These are phyloP conservation scores for Phaeosphaeriaceae sp. DNA, from an alignment of 2,329 filamentous ascomycete genomes.

Conservation along the genomic window DNA sequence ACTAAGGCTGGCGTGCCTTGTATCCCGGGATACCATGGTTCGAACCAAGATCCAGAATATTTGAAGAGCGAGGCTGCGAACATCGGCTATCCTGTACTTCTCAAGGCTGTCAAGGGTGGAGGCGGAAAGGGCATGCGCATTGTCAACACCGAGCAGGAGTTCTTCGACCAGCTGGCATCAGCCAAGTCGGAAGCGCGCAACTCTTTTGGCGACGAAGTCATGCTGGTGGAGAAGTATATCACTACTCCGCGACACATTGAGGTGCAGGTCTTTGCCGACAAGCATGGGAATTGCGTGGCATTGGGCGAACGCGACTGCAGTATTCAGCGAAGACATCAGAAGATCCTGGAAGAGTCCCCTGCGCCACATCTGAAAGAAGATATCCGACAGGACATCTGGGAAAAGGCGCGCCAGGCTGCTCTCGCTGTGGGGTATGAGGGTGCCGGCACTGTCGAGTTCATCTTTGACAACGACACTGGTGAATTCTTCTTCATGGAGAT, in stretches of 20 bases:
- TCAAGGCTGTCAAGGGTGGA: conserved; percentile 71
- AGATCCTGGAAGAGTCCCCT: conserved; percentile 71
- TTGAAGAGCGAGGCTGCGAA: conserved; percentile 75
- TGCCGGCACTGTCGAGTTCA: conserved; percentile 72
- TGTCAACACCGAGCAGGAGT: conserved; percentile 63
- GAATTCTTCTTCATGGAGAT: conserved; percentile 77
- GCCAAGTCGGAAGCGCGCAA: conserved; percentile 70
- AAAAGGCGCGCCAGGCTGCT: conserved; percentile 68
- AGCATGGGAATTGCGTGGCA: conserved; percentile 69
- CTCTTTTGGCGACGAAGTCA: conserved; percentile 71
- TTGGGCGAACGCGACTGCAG: conserved; percentile 71
- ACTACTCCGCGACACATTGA: conserved; percentile 71
- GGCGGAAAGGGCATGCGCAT: conserved; percentile 75
- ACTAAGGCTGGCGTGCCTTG: conserved; percentile 91
- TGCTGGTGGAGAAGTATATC: conserved; percentile 73
- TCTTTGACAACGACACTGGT: conserved; percentile 71
- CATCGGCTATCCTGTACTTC: conserved; percentile 69
- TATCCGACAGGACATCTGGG: conserved; percentile 69
- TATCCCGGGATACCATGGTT: conserved; percentile 93
- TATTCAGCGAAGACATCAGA: conserved; percentile 70
- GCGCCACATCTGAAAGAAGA: conserved; percentile 67
- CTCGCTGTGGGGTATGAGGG: conserved; percentile 70
- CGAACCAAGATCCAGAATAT: conserved; percentile 73
- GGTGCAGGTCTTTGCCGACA: conserved; percentile 71
- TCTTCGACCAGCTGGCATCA: conserved; percentile 66